Percentiles rank a stretch among this genome's conserved stretches.
Conservation (phyloP, 352 stramenopile genomes). For the Pythium myriotylum region DNA sequence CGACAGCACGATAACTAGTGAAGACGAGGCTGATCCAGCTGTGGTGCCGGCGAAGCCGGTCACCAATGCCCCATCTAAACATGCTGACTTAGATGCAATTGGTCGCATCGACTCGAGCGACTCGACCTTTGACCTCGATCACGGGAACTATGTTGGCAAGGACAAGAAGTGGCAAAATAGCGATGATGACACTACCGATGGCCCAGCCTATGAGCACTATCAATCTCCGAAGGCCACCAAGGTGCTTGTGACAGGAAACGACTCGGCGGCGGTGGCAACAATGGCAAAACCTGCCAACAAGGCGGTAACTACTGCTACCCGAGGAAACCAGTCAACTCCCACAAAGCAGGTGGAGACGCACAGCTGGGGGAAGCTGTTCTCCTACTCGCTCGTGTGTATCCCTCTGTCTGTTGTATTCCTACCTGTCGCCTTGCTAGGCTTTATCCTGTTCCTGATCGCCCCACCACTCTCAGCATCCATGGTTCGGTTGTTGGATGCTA, state of each 20-base stretch:
- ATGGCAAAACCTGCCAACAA: constrained; percentile 33
- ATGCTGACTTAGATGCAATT: constrained; percentile 42
- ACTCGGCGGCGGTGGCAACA: constrained; percentile 23
- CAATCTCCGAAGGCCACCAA: constrained; percentile 52
- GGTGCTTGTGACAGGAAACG: background rate
- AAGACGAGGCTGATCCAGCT: constrained; percentile 25
- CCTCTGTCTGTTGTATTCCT: constrained; percentile 62
- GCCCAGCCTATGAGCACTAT: constrained; percentile 47
- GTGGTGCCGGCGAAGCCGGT: constrained; percentile 30
- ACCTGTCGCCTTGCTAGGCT: constrained; percentile 50
- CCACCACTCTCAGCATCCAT: constrained; percentile 53
- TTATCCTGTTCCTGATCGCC: constrained; percentile 64
- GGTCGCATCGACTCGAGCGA: constrained; percentile 62
- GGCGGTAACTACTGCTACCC: background rate
- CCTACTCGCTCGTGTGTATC: constrained; percentile 62
- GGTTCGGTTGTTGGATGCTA: constrained; percentile 56
- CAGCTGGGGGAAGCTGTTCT: constrained; percentile 63
- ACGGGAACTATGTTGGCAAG: constrained; percentile 12
- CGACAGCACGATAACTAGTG: constrained; percentile 43
- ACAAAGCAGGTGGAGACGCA: constrained; percentile 28
- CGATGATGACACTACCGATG: background rate
- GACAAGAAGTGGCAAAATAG: constrained; percentile 2
- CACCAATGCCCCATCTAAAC: constrained; percentile 27
- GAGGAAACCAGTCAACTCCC: background rate
- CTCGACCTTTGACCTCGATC: constrained; percentile 47